These are phyloP conservation scores for Metschnikowia proteae DNA, from an alignment of 805 yeast genomes.

Conservation along the genomic window DNA sequence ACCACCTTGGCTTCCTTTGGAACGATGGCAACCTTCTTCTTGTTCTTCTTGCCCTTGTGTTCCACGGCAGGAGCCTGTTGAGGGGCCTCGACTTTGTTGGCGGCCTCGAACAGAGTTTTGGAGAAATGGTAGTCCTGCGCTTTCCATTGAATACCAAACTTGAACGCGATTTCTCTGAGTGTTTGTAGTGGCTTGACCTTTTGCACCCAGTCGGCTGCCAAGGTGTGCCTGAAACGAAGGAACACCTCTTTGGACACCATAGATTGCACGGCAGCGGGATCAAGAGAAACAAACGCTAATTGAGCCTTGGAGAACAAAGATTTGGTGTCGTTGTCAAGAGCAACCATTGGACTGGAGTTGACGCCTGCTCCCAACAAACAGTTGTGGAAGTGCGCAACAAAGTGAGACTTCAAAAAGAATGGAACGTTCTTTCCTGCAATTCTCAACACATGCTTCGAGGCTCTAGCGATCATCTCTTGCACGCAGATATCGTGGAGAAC, in stretches of 20 bases:
- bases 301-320: conserved; percentile 42
- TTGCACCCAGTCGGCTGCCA: conserved; percentile 49
- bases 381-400: conserved; percentile 70
- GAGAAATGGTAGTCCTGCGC: conserved; percentile 49
- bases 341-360: conserved; percentile 37
- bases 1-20: conserved; percentile 6
- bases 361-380: conserved; percentile 55
- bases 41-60: conserved; percentile 30
- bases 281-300: conserved; percentile 42
- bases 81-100: conserved; percentile 24
- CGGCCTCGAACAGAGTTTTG: conserved; percentile 34
- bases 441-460: conserved; percentile 71
- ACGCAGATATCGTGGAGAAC: conserved; percentile 47
- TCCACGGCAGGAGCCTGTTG: conserved; percentile 13
- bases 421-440: conserved; percentile 45
- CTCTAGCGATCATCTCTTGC: conserved; percentile 77
- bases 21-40: conserved; percentile 19
- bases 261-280: conserved; percentile 42
- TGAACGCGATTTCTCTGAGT: conserved; percentile 67
- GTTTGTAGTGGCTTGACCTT: conserved; percentile 41
- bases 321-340: conserved; percentile 38
- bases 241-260: conserved; percentile 51
- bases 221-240: conserved; percentile 58
- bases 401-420: conserved; percentile 49
- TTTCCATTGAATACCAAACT: conserved; percentile 85